phyloP scores from a whole-genome alignment of 1,284 basidiomycete genomes.

The Abortiporus biennis region DNA sequence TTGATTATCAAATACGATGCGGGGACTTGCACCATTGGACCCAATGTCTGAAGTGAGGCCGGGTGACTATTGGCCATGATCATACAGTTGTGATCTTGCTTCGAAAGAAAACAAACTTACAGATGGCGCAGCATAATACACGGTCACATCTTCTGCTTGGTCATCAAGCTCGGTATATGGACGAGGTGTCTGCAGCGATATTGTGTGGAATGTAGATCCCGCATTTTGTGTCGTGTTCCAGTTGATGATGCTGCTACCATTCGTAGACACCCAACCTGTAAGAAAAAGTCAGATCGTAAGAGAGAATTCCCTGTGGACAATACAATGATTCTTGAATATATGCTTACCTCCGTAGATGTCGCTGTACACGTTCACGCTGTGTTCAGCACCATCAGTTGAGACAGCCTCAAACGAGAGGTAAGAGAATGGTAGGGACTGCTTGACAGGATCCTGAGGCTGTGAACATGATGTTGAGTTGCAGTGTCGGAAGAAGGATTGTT shows the following conservation, averaged over 20 bases:
- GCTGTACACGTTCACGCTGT: constrained; percentile 20
- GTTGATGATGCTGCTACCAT: constrained; percentile 3
- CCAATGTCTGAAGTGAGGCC: too few species aligned
- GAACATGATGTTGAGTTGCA: neutral
- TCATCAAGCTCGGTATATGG: neutral
- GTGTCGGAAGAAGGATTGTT: constrained; percentile 10
- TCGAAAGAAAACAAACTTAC: constrained; percentile 9
- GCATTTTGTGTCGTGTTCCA: constrained; percentile 4
- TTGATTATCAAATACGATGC: too few species aligned
- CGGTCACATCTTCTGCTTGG: constrained; percentile 7
- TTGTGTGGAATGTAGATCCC: constrained; percentile 1
- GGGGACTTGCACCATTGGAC: too few species aligned
- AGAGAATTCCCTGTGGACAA: too few species aligned
- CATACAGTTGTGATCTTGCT: too few species aligned
- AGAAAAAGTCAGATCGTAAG: constrained; percentile 5
- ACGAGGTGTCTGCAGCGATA: neutral
- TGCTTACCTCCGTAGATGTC: constrained; percentile 22
- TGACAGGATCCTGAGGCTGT: constrained; percentile 10
- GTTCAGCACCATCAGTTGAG: constrained; percentile 18
- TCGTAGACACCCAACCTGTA: constrained; percentile 10
- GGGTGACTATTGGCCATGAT: too few species aligned
- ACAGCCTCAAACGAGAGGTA: constrained; percentile 19
- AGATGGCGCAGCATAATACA: constrained; percentile 2
- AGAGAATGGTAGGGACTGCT: constrained; percentile 19
- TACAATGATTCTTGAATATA: too few species aligned